Conservation (phyloP, 352 stramenopile species). For the Stramenopiles sp. region DNA sequence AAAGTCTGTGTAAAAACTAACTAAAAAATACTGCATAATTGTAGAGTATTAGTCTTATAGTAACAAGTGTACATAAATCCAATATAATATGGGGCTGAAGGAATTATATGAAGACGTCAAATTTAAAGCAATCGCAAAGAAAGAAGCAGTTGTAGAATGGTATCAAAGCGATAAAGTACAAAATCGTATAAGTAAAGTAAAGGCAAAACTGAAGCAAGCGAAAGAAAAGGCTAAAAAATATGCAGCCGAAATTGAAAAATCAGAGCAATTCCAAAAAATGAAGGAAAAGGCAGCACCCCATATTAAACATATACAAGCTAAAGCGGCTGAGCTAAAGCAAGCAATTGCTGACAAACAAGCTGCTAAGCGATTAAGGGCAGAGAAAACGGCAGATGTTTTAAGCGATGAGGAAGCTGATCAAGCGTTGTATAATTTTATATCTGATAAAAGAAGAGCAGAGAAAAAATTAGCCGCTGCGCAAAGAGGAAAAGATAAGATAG, state of each 20-base stretch:
- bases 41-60: too few relatives aligned
- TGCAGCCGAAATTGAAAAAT: neutral
- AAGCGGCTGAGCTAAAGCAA: neutral
- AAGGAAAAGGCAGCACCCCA: neutral
- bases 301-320: neutral
- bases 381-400: neutral
- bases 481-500: constrained; percentile 5
- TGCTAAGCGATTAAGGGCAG: neutral
- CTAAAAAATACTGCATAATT: too few relatives aligned
- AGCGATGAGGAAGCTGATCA: neutral
- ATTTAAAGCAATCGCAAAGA: neutral
- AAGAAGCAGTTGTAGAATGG: neutral
- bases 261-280: neutral
- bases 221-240: neutral
- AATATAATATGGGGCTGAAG: too few relatives aligned
- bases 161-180: neutral
- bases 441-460: neutral
- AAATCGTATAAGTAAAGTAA: neutral
- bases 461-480: neutral
- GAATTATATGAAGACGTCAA: neutral
- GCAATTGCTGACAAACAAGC: neutral
- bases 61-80: too few relatives aligned
- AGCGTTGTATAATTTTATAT: neutral
- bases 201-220: neutral
- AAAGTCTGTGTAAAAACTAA: too few relatives aligned